phyloP scores from a whole-genome alignment of 2,329 filamentous ascomycete species.

The Botryotinia narcissicola region DNA sequence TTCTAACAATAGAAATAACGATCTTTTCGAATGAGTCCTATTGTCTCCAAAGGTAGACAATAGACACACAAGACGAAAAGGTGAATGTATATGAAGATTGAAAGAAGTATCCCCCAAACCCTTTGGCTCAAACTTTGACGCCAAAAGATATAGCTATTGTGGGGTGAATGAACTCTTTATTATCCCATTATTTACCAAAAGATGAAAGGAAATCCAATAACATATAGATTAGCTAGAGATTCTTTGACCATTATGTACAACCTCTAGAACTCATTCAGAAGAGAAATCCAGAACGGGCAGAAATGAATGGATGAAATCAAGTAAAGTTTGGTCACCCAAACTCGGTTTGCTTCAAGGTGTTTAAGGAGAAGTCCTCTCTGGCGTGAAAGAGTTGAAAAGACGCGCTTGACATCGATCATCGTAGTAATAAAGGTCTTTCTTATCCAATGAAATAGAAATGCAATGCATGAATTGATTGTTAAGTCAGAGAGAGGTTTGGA shows the following conservation, averaged over 20 bases:
- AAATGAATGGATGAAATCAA: constrained; percentile 30
- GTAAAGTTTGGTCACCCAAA: constrained; percentile 13
- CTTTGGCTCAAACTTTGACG: constrained; percentile 9
- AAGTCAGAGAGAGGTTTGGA: neutral
- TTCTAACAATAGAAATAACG: constrained; percentile 27
- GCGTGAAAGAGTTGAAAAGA: constrained; percentile 20
- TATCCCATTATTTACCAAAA: constrained; percentile 8
- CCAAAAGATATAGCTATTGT: constrained; percentile 12
- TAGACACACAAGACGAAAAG: neutral
- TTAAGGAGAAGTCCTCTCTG: constrained; percentile 12
- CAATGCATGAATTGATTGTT: constrained; percentile 10
- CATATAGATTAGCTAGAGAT: neutral
- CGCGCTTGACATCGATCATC: constrained; percentile 24
- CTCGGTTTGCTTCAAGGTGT: constrained; percentile 14
- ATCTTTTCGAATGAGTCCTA: constrained; percentile 12
- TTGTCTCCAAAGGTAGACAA: constrained; percentile 18
- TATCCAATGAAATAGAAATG: neutral
- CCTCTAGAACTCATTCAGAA: neutral
- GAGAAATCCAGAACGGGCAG: constrained; percentile 18
- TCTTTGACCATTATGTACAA: constrained; percentile 3
- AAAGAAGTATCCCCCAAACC: constrained; percentile 21
- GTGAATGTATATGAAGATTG: constrained; percentile 17
- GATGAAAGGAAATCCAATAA: constrained; percentile 19
- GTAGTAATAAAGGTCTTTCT: neutral
- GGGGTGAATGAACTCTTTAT: constrained; percentile 29